phyloP scores from a whole-genome alignment of 371 early-diverging fungal genomes.

The Blakeslea trispora region DNA sequence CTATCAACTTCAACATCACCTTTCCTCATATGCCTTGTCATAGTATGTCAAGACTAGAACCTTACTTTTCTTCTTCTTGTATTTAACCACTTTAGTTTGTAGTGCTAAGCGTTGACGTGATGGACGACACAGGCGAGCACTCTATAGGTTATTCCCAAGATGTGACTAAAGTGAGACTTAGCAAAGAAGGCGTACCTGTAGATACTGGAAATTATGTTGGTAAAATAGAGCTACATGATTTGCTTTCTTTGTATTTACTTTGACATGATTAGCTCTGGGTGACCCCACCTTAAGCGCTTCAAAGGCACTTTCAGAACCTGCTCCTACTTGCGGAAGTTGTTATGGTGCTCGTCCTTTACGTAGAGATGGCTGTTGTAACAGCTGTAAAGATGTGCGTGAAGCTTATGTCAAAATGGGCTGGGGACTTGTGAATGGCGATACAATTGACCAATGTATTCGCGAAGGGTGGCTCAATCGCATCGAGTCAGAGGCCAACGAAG shows the following conservation, averaged over 20 bases:
- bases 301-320: slow-evolving; percentile 40
- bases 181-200: slow-evolving; percentile 66
- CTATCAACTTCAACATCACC: slow-evolving; percentile 87
- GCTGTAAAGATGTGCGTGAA: slow-evolving; percentile 89
- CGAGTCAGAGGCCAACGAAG: slow-evolving; percentile 81
- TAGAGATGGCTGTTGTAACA: slow-evolving; percentile 89
- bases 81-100: neutral
- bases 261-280: slow-evolving; percentile 40
- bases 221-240: slow-evolving; percentile 17
- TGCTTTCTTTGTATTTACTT: neutral
- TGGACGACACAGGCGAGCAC: slow-evolving; percentile 84
- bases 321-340: slow-evolving; percentile 86
- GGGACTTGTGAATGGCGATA: slow-evolving; percentile 73
- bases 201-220: slow-evolving; percentile 55
- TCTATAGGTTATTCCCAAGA: slow-evolving; percentile 71
- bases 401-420: slow-evolving; percentile 84
- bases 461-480: slow-evolving; percentile 84
- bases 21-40: slow-evolving; percentile 92
- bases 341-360: slow-evolving; percentile 73
- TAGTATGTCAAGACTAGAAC: slow-evolving; percentile 46
- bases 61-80: neutral
- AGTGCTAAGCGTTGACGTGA: slow-evolving; percentile 90
- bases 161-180: slow-evolving; percentile 80
- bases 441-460: slow-evolving; percentile 89
- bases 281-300: slow-evolving; percentile 44